Evolutionary conservation across 768 basidiomycete genomes (phyloP).

Genomic region (Tylopilus rubrobrunneus): DNA sequence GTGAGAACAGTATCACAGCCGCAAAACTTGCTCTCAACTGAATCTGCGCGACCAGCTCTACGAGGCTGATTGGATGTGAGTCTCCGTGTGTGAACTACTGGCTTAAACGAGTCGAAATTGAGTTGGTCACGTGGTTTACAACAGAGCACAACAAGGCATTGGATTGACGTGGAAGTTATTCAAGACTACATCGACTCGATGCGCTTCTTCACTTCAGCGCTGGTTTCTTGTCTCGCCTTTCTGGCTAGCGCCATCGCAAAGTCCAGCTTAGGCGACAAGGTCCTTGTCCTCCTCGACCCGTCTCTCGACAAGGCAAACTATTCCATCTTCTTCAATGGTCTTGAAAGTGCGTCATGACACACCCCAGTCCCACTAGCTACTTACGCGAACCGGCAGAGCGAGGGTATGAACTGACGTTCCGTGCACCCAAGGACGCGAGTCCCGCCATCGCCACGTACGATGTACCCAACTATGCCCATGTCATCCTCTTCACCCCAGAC

Average conservation of each 20-base stretch:
- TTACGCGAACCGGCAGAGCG: slow-evolving; percentile 44
- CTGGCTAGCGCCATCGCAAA: slow-evolving; percentile 38
- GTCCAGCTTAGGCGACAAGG: slow-evolving; percentile 79
- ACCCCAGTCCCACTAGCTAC: background rate
- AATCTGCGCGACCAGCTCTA: too few species aligned
- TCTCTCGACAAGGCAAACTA: slow-evolving; percentile 63
- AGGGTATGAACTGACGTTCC: slow-evolving; percentile 86
- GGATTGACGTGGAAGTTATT: slow-evolving; percentile 19
- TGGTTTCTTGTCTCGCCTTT: slow-evolving; percentile 30
- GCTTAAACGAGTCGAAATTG: background rate
- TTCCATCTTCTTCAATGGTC: slow-evolving; percentile 75
- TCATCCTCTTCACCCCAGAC: slow-evolving; percentile 82
- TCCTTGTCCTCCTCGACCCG: slow-evolving; percentile 82
- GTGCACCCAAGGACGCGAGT: slow-evolving; percentile 69
- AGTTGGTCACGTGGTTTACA: slow-evolving; percentile 19
- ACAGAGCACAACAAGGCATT: slow-evolving; percentile 19
- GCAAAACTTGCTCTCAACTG: background rate
- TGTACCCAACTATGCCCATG: slow-evolving; percentile 74
- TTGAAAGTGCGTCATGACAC: slow-evolving; percentile 53
- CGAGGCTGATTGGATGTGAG: background rate
- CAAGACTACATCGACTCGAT: slow-evolving; percentile 16
- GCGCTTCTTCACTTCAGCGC: slow-evolving; percentile 24
- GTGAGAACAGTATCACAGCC: slow-evolving; percentile 15
- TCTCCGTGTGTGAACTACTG: background rate
- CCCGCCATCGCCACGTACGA: slow-evolving; percentile 68